Evolutionary conservation across 805 yeast genomes (phyloP), one percentile per base, ranked within the genome.

Genomic region (Myxozyma kluyveri): DNA sequence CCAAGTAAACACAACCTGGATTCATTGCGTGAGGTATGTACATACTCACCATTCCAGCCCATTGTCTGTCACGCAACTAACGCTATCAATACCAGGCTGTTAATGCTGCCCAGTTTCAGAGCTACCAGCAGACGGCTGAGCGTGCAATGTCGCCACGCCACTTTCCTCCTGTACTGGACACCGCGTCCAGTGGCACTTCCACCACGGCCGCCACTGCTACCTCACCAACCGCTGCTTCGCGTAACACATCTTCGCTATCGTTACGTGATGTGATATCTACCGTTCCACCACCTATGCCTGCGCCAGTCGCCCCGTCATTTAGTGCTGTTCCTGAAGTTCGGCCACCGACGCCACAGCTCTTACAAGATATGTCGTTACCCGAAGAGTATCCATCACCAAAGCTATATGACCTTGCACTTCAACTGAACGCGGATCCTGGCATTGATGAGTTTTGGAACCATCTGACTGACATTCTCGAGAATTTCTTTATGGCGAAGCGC

Each of bases 371-470:
- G 4, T 22, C 14, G n/a, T 21, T 5, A 17, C 43, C 39, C 14
- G 60, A n/a, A n/a, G n/a, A 56, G 45, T 42, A 45, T 39, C 60
- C 60, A 26, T 27, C 54, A 14, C 60, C 60, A 10, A 56, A 53
- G 31, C 52, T 56, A 14, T 53, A 56, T 24, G 60, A 56, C 18
- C 41, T 49, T 10, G 31, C 54, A 2, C 54, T 56, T 39, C 40
- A 53, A 26, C 53, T 56, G 24, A 56, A 56, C 47, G 26, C 62
- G 6, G 58, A 58, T 36, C 54, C 59, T 6, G 58, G 61, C 10
- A 41, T 66, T 9, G 63, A 61, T n/a, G 60, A 61, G 5, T 66
- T 59, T 42, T 64, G 68, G 61, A 45, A 45, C 38, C 64, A 62
- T 26, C 40, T 66, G 14, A 53, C 60, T 2, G 52, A 46, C 2